Percentiles rank a stretch among this genome's conserved stretches.
Conservation (phyloP, 345 rosid species). For the Populus davidiana region DNA sequence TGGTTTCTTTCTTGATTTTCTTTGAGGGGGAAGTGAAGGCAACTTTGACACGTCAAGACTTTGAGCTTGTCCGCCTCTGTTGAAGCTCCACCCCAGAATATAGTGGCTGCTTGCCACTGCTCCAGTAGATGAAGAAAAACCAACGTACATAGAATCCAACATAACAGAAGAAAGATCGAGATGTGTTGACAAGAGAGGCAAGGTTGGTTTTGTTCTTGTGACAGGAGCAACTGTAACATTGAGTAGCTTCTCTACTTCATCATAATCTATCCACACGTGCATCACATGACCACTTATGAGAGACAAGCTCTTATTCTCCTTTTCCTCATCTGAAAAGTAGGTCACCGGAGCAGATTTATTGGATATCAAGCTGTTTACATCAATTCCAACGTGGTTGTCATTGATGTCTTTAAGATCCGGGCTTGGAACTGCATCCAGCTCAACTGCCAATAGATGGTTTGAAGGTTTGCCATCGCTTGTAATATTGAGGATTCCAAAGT, state of each 20-base stretch:
- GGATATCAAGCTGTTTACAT: constrained; percentile 6
- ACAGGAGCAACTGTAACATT: constrained; percentile 17
- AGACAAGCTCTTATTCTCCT: neutral
- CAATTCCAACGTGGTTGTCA: constrained; percentile 15
- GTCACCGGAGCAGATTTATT: neutral
- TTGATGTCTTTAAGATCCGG: constrained; percentile 7
- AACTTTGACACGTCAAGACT: constrained; percentile 1
- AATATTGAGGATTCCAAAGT: constrained; percentile 22
- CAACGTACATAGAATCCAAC: constrained; percentile 11
- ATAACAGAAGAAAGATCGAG: neutral
- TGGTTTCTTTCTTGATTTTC: neutral
- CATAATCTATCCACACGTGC: no score
- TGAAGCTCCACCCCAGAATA: constrained; percentile 26
- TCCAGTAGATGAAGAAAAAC: constrained; percentile 22
- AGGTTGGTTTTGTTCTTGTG: constrained; percentile 4
- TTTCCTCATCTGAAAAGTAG: neutral
- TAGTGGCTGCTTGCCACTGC: constrained; percentile 11
- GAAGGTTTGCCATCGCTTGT: neutral
- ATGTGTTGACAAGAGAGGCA: constrained; percentile 11
- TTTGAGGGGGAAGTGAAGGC: neutral
- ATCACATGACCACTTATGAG: constrained; percentile 19
- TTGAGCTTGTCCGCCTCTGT: constrained; percentile 6
- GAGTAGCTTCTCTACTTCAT: neutral
- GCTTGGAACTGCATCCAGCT: constrained; percentile 5
- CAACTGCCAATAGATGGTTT: constrained; percentile 21